These are phyloP conservation scores for Nitzschia sp. DNA, from an alignment of 108 stramenopile genomes.

Conservation along the genomic window DNA sequence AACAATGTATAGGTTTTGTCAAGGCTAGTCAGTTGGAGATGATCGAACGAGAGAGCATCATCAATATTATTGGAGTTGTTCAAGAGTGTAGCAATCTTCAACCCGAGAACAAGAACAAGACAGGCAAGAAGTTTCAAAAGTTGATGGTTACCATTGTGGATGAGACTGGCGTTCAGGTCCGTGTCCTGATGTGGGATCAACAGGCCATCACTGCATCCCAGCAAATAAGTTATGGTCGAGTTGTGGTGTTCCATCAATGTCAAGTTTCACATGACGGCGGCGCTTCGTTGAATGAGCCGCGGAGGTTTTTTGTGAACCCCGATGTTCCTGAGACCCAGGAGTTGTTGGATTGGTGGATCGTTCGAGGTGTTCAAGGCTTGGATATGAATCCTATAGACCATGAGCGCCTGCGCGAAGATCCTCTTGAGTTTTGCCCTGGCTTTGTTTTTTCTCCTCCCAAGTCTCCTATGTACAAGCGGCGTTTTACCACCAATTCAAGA, in stretches of 20 bases:
- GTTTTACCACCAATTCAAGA: too few species aligned
- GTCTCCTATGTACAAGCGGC: too few species aligned
- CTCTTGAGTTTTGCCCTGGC: too few species aligned
- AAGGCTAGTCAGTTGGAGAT: constrained; percentile 73
- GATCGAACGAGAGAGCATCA: constrained; percentile 43
- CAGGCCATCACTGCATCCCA: constrained; percentile 29
- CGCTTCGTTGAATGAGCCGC: constrained; percentile 51
- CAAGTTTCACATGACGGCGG: constrained; percentile 89
- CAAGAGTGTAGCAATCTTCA: constrained; percentile 63
- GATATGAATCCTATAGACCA: too few species aligned
- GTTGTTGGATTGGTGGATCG: constrained; percentile 64
- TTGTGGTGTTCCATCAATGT: constrained; percentile 82
- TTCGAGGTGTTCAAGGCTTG: constrained; percentile 42
- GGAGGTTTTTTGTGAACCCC: constrained; percentile 47
- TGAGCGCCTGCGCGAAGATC: too few species aligned
- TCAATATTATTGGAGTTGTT: constrained; percentile 90
- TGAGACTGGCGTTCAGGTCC: constrained; percentile 86
- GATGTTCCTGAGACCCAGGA: constrained; percentile 54
- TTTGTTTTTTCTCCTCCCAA: too few species aligned
- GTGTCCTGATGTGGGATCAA: constrained; percentile 88
- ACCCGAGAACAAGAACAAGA: constrained; percentile 71
- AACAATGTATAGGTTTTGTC: constrained; percentile 63
- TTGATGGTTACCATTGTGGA: constrained; percentile 87
- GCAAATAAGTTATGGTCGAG: constrained; percentile 46
- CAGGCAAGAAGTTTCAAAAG: constrained; percentile 83